Conservation (phyloP, 2,329 filamentous ascomycete genomes). For the Sclerotinia minor region DNA sequence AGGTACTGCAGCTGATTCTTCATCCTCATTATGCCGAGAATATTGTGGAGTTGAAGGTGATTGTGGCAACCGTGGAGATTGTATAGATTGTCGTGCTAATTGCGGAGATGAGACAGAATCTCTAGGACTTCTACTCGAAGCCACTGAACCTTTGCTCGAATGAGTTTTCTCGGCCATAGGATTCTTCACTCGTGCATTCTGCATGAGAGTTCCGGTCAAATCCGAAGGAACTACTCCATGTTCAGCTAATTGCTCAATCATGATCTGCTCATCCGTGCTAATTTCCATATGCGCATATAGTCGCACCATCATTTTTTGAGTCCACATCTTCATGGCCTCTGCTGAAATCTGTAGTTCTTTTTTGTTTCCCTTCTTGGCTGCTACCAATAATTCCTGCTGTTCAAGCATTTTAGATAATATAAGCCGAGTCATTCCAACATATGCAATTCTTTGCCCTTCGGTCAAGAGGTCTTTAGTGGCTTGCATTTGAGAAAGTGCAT, state of each 20-base stretch:
- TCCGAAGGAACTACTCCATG: slow-evolving; percentile 87
- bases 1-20: slow-evolving; percentile 52
- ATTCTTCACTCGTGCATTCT: slow-evolving; percentile 90
- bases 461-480: slow-evolving; percentile 94
- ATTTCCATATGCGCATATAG: slow-evolving; percentile 98
- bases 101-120: slow-evolving; percentile 44
- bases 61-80: slow-evolving; percentile 26
- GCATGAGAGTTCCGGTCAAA: slow-evolving; percentile 82
- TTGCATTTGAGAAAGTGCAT: slow-evolving; percentile 86
- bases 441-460: slow-evolving; percentile 92
- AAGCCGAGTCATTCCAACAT: slow-evolving; percentile 85
- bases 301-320: slow-evolving; percentile 96
- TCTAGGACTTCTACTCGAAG: slow-evolving; percentile 40
- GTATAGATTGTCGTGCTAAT: slow-evolving; percentile 26
- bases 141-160: slow-evolving; percentile 33
- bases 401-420: slow-evolving; percentile 76
- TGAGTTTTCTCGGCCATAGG: slow-evolving; percentile 66
- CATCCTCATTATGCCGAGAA: slow-evolving; percentile 41
- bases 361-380: slow-evolving; percentile 60
- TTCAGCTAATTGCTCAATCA: slow-evolving; percentile 95
- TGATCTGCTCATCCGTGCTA: slow-evolving; percentile 84
- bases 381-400: slow-evolving; percentile 62
- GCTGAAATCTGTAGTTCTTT: slow-evolving; percentile 69
- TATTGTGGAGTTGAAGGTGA: slow-evolving; percentile 27
- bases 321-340: slow-evolving; percentile 91